Evolutionary conservation across 2,329 filamentous ascomycete genomes (phyloP), one percentile per base, ranked within the genome.

Genomic region (Penicillium rolfsii): DNA sequence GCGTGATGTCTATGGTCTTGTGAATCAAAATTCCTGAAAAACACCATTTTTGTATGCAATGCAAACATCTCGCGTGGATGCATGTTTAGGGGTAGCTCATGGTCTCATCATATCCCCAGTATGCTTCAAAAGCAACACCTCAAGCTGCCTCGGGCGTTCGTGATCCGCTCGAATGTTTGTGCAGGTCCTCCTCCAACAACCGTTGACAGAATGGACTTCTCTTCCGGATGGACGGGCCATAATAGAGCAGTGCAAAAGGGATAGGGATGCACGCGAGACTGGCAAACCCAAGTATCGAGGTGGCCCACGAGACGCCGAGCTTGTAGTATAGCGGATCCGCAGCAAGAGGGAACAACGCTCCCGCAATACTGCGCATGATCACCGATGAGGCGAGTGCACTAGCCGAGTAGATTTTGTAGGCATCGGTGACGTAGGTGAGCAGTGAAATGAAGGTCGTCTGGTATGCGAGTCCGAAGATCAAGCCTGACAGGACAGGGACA

Each of bases 341-440:
- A 7, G 77, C 78, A 12, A 89, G 77, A 4, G 87, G 87, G 49
- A 89, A 77, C 1, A 87, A 76, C 0, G 82, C 82, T 1, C 83
- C 85, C 9, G 84, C 74, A 2, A 85, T 68, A 26, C 80, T 83
- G 3, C 84, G 79, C 52, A 78, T 75, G 52, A 81, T 81, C 5
- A 79, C 82, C 0, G 82, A 77, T 0, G 83, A 82, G 0, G 84
- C 83, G 57, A 85, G 79, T 2, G 83, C 85, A 19, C 81, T 84
- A 0, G 85, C 85, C 0, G 87, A 85, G 67, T 85, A 89, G 49
- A 87, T 82, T 64, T 86, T 83, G 73, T 90, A 90, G n/a, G 87
- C 86, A 66, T 89, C 87, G 35, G 84, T 86, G 14, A 89, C 79
- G 67, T 89, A 89, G 66, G 88, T 88, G 22, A 89, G 75, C 28